Base-by-base conservation (phyloP, 1,284 basidiomycete genomes). In the Hortiboletus rubellus region DNA sequence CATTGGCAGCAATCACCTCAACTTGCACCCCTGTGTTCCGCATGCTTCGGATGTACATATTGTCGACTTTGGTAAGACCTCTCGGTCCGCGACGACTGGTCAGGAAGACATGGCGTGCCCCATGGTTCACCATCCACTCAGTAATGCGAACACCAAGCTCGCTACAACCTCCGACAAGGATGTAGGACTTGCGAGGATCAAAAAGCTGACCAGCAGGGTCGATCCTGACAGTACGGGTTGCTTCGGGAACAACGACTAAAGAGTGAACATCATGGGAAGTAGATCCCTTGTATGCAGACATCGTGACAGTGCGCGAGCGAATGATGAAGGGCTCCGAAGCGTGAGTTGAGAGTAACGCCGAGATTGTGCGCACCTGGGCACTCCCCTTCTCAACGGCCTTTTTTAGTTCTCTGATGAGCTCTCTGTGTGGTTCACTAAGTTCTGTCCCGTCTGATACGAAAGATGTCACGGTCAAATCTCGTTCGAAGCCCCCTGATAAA, bases 121-220 rank as follows among this genome's bases (percentile, higher is more conserved):
- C 71, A 5, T 54, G 70, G 14, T 45, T 56, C 3, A 52, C 58
- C 71, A 72, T 72, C 72, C 72, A 72, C 18, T 69, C 61, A 3
- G 70, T 60, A 12, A 74, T 72, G 34, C 65, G 72, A 15, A 74
- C 61, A 27, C 72, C 69, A 30, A 72, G 63, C 18, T 68, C 68
- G 15, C 66, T 69, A 50, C 62, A 63, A 30, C 70, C 70, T 22
- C 71, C 70, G 6, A 74, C 52, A 3, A 74, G 65, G 6, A 72
- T 57, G 54, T 72, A 73, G 7, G 62, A 68, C 58, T 73, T 73
- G 59, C 61, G 64, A 38, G 67, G 62, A 46, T 72, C 52, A 18
- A 27, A 27, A 5, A 27, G 7, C 4, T 27, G 27, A 27, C 5
- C 27, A 27, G 27, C 7, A 27, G 27, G 7, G 27, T 27, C 7